Percentiles rank a stretch among this genome's conserved stretches.
Conservation (phyloP, 2,329 filamentous ascomycete genomes). For the Lachnellula willkommii region DNA sequence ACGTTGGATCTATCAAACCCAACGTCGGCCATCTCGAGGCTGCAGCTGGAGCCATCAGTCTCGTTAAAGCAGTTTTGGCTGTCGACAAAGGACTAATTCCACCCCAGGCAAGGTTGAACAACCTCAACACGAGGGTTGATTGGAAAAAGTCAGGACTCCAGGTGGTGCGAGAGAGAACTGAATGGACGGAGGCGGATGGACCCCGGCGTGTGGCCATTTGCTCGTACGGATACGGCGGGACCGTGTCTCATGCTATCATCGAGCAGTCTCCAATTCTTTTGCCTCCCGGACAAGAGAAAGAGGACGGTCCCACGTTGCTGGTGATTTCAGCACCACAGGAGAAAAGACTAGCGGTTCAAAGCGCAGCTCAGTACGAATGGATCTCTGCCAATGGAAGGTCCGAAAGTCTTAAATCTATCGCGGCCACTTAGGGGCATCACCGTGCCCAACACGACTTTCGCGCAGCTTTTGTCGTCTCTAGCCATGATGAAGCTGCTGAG, state of each 20-base stretch:
- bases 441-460: no score
- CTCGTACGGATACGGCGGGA: conserved; percentile 34
- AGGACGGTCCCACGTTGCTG: no score
- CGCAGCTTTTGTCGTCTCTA: no score
- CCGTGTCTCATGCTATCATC: conserved; percentile 33
- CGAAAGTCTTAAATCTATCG: no score
- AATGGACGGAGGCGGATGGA: no score
- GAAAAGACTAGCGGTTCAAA: no score
- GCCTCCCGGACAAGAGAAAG: neutral
- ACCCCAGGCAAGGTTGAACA: conserved; percentile 9
- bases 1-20: conserved; percentile 7
- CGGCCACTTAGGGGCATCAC: no score
- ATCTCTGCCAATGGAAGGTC: no score
- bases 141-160: conserved; percentile 29
- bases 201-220: conserved; percentile 22
- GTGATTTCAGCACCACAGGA: no score
- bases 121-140: conserved; percentile 21
- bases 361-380: no score
- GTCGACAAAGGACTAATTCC: conserved; percentile 20
- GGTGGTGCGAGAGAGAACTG: neutral
- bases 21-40: conserved; percentile 25
- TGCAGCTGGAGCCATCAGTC: conserved; percentile 16
- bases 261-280: conserved; percentile 18
- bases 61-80: conserved; percentile 18
- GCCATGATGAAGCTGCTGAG: no score